Conservation (phyloP, 352 stramenopile species). For the Globisporangium apiculatum region DNA sequence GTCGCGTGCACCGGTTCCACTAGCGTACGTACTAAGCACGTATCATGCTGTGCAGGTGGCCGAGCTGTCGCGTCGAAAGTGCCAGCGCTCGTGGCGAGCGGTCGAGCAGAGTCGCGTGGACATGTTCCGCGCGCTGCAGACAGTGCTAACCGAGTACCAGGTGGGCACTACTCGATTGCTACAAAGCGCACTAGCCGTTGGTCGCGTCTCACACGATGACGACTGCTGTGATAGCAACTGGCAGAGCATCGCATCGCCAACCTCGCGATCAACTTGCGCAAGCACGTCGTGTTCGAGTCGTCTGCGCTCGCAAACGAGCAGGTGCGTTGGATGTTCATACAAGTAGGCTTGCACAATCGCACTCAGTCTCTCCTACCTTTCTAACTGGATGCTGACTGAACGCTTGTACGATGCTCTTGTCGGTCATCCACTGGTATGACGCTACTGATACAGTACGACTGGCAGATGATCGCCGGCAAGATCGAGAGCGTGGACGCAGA, state of each 20-base stretch:
- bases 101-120: slow-evolving; percentile 60
- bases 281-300: slow-evolving; percentile 79
- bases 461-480: slow-evolving; percentile 67
- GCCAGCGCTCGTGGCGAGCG: slow-evolving; percentile 44
- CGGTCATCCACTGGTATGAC: not conserved
- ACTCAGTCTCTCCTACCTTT: not conserved
- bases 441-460: slow-evolving; percentile 53
- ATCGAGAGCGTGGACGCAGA: slow-evolving; percentile 71
- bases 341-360: no score
- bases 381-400: not conserved
- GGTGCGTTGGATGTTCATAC: slow-evolving; percentile 18
- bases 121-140: slow-evolving; percentile 64
- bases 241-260: slow-evolving; percentile 64
- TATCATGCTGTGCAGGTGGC: slow-evolving; percentile 24
- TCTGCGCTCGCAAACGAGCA: slow-evolving; percentile 77
- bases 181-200: not conserved
- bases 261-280: slow-evolving; percentile 67
- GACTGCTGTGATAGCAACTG: slow-evolving; percentile 42
- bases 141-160: slow-evolving; percentile 75
- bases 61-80: slow-evolving; percentile 57
- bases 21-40: no score
- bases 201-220: not conserved
- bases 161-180: slow-evolving; percentile 14
- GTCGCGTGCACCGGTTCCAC: no score
- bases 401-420: not conserved